phyloP scores from a whole-genome alignment of 2,329 filamentous ascomycete genomes.

The Escovopsis weberi region DNA sequence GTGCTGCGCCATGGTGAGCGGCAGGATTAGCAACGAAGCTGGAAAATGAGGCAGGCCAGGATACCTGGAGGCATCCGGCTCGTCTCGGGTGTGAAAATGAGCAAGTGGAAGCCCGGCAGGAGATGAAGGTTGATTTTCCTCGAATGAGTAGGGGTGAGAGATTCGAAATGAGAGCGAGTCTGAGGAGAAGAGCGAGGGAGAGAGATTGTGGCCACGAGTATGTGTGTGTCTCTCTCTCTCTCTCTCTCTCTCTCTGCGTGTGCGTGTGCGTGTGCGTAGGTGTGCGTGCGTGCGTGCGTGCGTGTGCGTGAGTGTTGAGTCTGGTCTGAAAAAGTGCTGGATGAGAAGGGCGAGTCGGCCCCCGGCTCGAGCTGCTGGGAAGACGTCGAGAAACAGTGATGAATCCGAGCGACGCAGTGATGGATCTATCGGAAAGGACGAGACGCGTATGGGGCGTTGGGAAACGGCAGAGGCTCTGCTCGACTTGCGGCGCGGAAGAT shows the following conservation, averaged over 20 bases:
- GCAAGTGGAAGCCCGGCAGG: not conserved
- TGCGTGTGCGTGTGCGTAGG: no score
- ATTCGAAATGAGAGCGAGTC: not conserved
- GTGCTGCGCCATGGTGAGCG: slow-evolving; percentile 25
- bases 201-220: slow-evolving; percentile 1
- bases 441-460: not conserved
- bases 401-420: slow-evolving; percentile 3
- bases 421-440: not conserved
- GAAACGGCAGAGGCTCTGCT: no score
- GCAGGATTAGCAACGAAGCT: slow-evolving; percentile 19
- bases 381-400: slow-evolving; percentile 4
- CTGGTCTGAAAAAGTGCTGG: not conserved
- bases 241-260: no score
- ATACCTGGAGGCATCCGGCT: slow-evolving; percentile 15
- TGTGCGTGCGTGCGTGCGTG: no score
- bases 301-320: no score
- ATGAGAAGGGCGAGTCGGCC: not conserved
- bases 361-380: slow-evolving; percentile 7
- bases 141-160: no score
- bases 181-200: slow-evolving; percentile 10
- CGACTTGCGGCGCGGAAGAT: not conserved
- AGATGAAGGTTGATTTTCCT: no score
- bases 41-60: slow-evolving; percentile 17
- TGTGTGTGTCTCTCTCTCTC: no score
- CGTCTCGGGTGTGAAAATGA: slow-evolving; percentile 3